These are phyloP conservation scores for Patellaria atrata DNA, from an alignment of 495 filamentous ascomycete species.

Conservation along the genomic window DNA sequence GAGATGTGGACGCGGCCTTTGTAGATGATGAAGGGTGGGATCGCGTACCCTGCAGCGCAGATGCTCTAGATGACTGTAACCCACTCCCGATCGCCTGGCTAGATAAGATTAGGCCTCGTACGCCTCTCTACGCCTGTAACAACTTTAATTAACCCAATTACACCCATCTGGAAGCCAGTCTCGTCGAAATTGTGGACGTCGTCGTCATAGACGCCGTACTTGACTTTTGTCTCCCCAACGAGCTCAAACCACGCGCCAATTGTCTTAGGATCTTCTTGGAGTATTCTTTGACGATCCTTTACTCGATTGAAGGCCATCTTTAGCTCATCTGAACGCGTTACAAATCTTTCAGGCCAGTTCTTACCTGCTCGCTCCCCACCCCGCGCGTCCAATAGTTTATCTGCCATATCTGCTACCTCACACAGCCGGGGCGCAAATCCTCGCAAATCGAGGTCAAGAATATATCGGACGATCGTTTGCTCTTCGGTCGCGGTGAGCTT, in stretches of 20 bases:
- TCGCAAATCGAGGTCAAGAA: conserved; percentile 26
- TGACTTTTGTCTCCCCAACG: conserved; percentile 1
- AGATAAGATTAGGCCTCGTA: conserved; percentile 6
- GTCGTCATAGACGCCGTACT: conserved; percentile 3
- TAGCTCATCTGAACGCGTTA: conserved; percentile 23
- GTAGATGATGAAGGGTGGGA: conserved; percentile 7
- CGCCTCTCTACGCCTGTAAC: conserved; percentile 14
- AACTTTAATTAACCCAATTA: conserved; percentile 11
- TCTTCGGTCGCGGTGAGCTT: conserved; percentile 25
- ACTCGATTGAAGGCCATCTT: conserved; percentile 19
- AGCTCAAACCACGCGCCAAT: conserved; percentile 3
- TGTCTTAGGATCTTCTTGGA: conserved; percentile 9
- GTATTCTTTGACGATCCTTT: conserved; percentile 25
- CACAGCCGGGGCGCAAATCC: conserved; percentile 14
- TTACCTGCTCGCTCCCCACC: conserved; percentile 17
- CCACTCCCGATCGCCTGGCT: conserved; percentile 6
- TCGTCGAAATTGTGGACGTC: conserved; percentile 4
- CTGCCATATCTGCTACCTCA: conserved; percentile 27
- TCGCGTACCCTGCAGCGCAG: conserved; percentile 2
- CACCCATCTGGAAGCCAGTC: conserved; percentile 25
- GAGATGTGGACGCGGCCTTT: conserved; percentile 2
- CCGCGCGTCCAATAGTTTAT: conserved; percentile 20
- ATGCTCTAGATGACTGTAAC: conserved; percentile 8
- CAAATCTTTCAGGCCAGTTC: conserved; percentile 23
- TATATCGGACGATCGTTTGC: conserved; percentile 24